phyloP scores from a whole-genome alignment of 2,329 filamentous ascomycete species.

The Trichoderma brevicompactum region DNA sequence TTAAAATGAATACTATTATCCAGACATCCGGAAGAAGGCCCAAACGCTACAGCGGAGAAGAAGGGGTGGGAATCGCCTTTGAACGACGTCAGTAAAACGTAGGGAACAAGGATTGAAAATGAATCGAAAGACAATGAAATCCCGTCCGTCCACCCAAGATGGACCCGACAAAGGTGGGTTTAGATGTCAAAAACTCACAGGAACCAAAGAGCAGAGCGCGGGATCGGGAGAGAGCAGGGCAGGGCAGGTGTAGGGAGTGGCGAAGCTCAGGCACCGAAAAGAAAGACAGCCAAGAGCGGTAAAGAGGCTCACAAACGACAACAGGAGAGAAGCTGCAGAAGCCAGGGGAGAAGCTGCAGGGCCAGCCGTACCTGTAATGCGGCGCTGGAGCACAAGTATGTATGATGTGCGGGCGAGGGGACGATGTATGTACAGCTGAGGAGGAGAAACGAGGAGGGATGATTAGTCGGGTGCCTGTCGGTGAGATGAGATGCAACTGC shows the following conservation, averaged over 20 bases:
- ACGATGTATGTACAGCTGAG: slow-evolving; percentile 26
- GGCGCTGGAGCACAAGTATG: slow-evolving; percentile 16
- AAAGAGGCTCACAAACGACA: background rate
- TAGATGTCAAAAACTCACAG: slow-evolving; percentile 18
- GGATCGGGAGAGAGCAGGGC: slow-evolving; percentile 11
- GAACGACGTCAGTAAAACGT: slow-evolving; percentile 17
- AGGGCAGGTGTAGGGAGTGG: slow-evolving; percentile 24
- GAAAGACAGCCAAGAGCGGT: background rate
- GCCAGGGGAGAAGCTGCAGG: slow-evolving; percentile 17
- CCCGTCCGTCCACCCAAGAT: slow-evolving; percentile 14
- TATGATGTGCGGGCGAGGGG: slow-evolving; percentile 20
- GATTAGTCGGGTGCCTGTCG: slow-evolving; percentile 12
- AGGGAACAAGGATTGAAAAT: background rate
- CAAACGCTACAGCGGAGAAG: slow-evolving; percentile 14
- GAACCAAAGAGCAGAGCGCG: slow-evolving; percentile 22
- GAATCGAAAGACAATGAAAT: slow-evolving; percentile 2
- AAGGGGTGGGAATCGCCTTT: slow-evolving; percentile 2
- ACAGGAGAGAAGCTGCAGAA: slow-evolving; percentile 10
- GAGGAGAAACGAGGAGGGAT: slow-evolving; percentile 1
- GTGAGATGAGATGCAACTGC: slow-evolving; percentile 24
- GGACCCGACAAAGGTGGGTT: slow-evolving; percentile 19
- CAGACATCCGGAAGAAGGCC: slow-evolving; percentile 24
- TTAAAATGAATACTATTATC: slow-evolving; percentile 13
- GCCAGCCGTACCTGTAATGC: slow-evolving; percentile 11
- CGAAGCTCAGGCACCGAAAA: slow-evolving; percentile 28